phyloP scores from a whole-genome alignment of 2,329 filamentous ascomycete species.

The Endothia cerciana region DNA sequence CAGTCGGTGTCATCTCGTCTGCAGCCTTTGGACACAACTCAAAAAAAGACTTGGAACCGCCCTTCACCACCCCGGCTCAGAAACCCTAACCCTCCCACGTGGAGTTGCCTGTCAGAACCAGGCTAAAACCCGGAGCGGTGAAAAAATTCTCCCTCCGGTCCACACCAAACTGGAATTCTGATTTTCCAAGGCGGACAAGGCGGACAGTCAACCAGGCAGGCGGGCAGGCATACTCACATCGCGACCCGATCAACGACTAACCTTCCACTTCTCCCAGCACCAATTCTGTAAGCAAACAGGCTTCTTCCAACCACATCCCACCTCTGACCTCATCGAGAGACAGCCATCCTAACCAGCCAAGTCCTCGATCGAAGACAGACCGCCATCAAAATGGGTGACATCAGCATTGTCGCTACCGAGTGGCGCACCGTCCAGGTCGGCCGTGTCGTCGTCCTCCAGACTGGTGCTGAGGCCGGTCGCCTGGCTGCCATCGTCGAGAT shows the following conservation, averaged over 20 bases:
- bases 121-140: slow-evolving; percentile 5
- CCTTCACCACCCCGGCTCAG: too few species aligned
- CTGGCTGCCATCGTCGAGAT: slow-evolving; percentile 97
- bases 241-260: slow-evolving; percentile 17
- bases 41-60: too few species aligned
- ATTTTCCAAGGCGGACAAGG: too few species aligned
- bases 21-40: too few species aligned
- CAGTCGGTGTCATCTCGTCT: too few species aligned
- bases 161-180: slow-evolving; percentile 13
- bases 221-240: slow-evolving; percentile 15
- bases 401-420: slow-evolving; percentile 78
- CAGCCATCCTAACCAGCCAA: slow-evolving; percentile 34
- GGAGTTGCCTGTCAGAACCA: neutral
- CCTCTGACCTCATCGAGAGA: slow-evolving; percentile 10
- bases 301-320: neutral
- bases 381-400: slow-evolving; percentile 78
- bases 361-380: slow-evolving; percentile 46
- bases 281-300: slow-evolving; percentile 17
- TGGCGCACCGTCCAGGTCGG: slow-evolving; percentile 99
- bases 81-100: too few species aligned
- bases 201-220: slow-evolving; percentile 3
- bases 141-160: slow-evolving; percentile 14
- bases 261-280: slow-evolving; percentile 16
- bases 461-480: slow-evolving; percentile 80
- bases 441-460: slow-evolving; percentile 91